Conservation (phyloP, 2,329 filamentous ascomycete species). For the Thielaviopsis populi region DNA sequence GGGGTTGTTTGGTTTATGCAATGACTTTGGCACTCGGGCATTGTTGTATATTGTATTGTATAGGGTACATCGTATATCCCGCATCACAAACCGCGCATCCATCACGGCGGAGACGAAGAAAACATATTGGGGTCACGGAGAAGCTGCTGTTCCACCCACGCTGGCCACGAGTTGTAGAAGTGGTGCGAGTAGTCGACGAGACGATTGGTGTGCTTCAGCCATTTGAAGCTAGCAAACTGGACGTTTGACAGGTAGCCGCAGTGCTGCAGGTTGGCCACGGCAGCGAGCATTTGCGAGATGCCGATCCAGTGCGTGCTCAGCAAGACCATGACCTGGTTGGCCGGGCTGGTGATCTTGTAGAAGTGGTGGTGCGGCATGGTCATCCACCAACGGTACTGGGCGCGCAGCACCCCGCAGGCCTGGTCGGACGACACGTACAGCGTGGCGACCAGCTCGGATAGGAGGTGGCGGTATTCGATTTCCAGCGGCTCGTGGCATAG, state of each 20-base stretch:
- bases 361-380: constrained; percentile 38
- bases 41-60: neutral
- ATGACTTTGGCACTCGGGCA: too few species aligned
- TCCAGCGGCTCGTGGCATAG: constrained; percentile 32
- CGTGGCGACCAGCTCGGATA: constrained; percentile 35
- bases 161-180: constrained; percentile 37
- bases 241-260: constrained; percentile 6
- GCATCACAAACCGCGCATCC: neutral
- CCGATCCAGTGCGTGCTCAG: constrained; percentile 41
- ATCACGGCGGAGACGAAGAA: constrained; percentile 21
- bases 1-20: neutral
- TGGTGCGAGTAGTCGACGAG: constrained; percentile 31
- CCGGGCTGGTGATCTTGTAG: constrained; percentile 33
- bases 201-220: constrained; percentile 37
- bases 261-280: constrained; percentile 29
- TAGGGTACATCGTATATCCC: neutral
- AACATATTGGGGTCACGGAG: constrained; percentile 33
- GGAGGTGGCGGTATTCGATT: constrained; percentile 30
- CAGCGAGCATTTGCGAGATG: constrained; percentile 38
- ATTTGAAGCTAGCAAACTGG: constrained; percentile 33
- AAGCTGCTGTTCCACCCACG: constrained; percentile 39
- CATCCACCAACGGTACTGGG: constrained; percentile 44
- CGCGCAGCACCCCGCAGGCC: constrained; percentile 35
- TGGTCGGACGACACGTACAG: constrained; percentile 33
- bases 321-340: constrained; percentile 32